Evolutionary conservation across 495 filamentous ascomycete species (phyloP).

Genomic region (Saxispiralis lemnorum): DNA sequence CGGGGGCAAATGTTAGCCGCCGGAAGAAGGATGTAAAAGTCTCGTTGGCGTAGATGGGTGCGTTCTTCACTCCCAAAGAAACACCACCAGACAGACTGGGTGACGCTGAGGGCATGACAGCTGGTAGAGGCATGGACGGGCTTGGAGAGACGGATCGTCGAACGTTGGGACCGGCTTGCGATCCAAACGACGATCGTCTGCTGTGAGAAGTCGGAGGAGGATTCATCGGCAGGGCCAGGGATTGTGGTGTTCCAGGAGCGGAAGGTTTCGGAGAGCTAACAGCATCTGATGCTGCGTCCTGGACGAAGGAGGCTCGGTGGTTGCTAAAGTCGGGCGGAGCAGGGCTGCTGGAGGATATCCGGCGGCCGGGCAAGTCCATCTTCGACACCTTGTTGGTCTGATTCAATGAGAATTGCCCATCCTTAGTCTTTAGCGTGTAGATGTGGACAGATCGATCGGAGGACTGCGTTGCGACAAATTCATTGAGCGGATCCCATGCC

Average conservation of each 20-base stretch:
- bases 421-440: slow-evolving; percentile 87
- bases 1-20: slow-evolving; percentile 80
- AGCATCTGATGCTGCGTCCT: slow-evolving; percentile 36
- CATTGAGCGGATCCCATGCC: slow-evolving; percentile 94
- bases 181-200: slow-evolving; percentile 85
- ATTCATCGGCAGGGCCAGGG: slow-evolving; percentile 86
- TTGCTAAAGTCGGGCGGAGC: slow-evolving; percentile 60
- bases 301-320: slow-evolving; percentile 38
- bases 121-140: slow-evolving; percentile 82
- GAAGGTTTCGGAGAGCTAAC: slow-evolving; percentile 75
- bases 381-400: slow-evolving; percentile 58
- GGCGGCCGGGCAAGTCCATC: slow-evolving; percentile 77
- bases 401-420: slow-evolving; percentile 82
- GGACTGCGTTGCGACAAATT: slow-evolving; percentile 94
- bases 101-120: slow-evolving; percentile 86
- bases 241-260: slow-evolving; percentile 85
- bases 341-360: slow-evolving; percentile 83
- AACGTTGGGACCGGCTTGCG: slow-evolving; percentile 40
- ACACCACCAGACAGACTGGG: slow-evolving; percentile 44
- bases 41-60: slow-evolving; percentile 91
- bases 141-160: slow-evolving; percentile 88
- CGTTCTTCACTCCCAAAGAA: slow-evolving; percentile 54
- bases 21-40: slow-evolving; percentile 95
- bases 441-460: slow-evolving; percentile 96
- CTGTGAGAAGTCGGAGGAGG: slow-evolving; percentile 84